Percentiles rank a stretch among this genome's conserved stretches.
These are phyloP conservation scores for Schizochytrium sp. DNA, from an alignment of 108 stramenopile species.

Conservation along the genomic window DNA sequence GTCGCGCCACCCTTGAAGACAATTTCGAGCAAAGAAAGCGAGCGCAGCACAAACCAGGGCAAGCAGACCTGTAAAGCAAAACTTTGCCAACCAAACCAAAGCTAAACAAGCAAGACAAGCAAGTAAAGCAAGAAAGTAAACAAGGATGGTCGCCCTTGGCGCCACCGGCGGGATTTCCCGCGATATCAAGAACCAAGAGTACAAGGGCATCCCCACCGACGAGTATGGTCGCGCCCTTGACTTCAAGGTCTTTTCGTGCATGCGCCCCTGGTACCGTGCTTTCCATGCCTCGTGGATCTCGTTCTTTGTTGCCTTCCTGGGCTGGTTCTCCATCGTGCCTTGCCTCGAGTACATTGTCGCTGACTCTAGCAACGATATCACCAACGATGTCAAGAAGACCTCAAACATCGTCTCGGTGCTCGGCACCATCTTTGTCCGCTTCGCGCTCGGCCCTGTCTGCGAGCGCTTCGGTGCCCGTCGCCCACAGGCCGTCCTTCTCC, in stretches of 20 bases:
- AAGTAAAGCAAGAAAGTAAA: too few relatives aligned
- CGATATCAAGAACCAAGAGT: not conserved
- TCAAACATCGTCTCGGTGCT: conserved; percentile 34
- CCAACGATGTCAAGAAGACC: conserved; percentile 24
- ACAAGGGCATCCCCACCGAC: not conserved
- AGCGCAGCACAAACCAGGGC: too few relatives aligned
- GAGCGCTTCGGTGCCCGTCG: conserved; percentile 34
- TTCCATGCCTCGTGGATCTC: conserved; percentile 3
- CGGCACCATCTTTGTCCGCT: conserved; percentile 29
- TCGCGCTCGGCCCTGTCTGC: conserved; percentile 35
- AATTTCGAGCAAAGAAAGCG: too few relatives aligned
- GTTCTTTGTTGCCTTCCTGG: conserved; percentile 35
- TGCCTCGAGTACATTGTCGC: conserved; percentile 27
- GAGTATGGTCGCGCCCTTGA: not conserved
- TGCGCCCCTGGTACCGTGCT: not conserved
- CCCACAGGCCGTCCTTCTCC: not conserved
- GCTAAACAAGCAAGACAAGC: too few relatives aligned
- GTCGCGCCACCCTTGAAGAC: too few relatives aligned
- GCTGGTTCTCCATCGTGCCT: conserved; percentile 38
- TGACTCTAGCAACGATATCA: conserved; percentile 33
- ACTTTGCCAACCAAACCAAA: too few relatives aligned
- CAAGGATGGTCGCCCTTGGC: not conserved
- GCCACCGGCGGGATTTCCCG: not conserved
- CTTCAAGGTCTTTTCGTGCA: not conserved
- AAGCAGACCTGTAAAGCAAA: too few relatives aligned